phyloP scores from a whole-genome alignment of 2,329 filamentous ascomycete genomes.

The Microdochium paspali region DNA sequence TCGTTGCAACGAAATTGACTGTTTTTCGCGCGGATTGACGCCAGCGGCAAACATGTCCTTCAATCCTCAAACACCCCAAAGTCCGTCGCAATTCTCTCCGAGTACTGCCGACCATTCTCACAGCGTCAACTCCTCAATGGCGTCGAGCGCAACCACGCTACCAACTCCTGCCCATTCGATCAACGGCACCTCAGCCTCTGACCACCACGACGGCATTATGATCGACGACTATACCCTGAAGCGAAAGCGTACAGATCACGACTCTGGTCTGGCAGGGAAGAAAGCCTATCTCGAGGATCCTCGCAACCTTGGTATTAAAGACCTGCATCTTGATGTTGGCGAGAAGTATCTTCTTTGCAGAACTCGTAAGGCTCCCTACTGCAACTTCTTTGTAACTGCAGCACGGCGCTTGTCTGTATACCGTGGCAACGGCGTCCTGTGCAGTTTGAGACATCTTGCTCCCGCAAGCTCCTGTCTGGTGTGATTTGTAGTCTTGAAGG shows the following conservation, averaged over 20 bases:
- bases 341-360: conserved; percentile 58
- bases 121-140: conserved; percentile 42
- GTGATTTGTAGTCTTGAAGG: conserved; percentile 16
- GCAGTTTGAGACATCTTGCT: background rate
- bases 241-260: conserved; percentile 50
- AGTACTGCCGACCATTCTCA: conserved; percentile 40
- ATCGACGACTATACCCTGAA: conserved; percentile 47
- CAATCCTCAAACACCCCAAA: conserved; percentile 60
- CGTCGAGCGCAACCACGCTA: conserved; percentile 40
- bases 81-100: conserved; percentile 52
- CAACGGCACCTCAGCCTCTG: conserved; percentile 42
- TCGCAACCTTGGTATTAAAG: conserved; percentile 50
- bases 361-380: conserved; percentile 54
- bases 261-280: conserved; percentile 47
- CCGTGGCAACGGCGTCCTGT: conserved; percentile 2
- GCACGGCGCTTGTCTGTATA: conserved; percentile 7
- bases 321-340: conserved; percentile 57
- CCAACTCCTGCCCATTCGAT: conserved; percentile 56
- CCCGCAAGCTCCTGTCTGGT: background rate
- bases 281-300: conserved; percentile 52
- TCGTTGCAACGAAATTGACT: conserved; percentile 3
- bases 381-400: conserved; percentile 20
- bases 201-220: conserved; percentile 32
- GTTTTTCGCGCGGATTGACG: conserved; percentile 4
- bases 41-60: conserved; percentile 49